Conservation (phyloP, 495 filamentous ascomycete species). For the Penicillium egyptiacum region DNA sequence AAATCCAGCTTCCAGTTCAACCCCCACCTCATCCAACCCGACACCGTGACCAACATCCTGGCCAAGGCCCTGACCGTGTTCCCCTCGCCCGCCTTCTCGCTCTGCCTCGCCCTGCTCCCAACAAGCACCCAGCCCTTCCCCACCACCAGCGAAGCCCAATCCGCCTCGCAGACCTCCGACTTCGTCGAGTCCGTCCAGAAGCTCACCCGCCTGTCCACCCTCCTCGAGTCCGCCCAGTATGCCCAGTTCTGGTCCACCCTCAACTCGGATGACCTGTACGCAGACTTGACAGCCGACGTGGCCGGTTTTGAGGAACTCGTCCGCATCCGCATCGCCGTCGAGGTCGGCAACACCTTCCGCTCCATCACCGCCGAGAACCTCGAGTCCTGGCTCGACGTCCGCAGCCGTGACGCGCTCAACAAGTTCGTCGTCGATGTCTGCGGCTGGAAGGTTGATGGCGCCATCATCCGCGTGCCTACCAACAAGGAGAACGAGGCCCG, state of each 20-base stretch:
- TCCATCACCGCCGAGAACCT: constrained; percentile 74
- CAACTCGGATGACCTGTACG: constrained; percentile 92
- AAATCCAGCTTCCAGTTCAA: constrained; percentile 94
- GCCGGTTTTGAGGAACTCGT: constrained; percentile 96
- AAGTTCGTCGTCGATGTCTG: constrained; percentile 82
- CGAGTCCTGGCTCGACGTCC: constrained; percentile 84
- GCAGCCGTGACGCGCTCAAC: constrained; percentile 65
- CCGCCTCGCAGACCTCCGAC: constrained; percentile 63
- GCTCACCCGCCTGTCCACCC: constrained; percentile 75
- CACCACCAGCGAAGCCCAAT: constrained; percentile 57
- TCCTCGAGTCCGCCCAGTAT: constrained; percentile 85
- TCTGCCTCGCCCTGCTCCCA: constrained; percentile 88
- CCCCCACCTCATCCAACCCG: constrained; percentile 93
- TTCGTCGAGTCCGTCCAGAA: constrained; percentile 83
- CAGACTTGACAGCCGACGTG: constrained; percentile 91
- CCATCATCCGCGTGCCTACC: constrained; percentile 71
- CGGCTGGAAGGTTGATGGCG: constrained; percentile 76
- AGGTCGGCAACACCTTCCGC: constrained; percentile 83
- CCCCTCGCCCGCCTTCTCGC: constrained; percentile 92
- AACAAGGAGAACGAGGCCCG: constrained; percentile 99
- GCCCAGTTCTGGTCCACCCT: constrained; percentile 88
- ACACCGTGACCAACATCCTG: constrained; percentile 97
- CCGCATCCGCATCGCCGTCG: constrained; percentile 84
- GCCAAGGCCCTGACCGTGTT: constrained; percentile 97
- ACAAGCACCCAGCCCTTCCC: constrained; percentile 65